phyloP scores from a whole-genome alignment of 345 rosid genomes.

The Heritiera littoralis region DNA sequence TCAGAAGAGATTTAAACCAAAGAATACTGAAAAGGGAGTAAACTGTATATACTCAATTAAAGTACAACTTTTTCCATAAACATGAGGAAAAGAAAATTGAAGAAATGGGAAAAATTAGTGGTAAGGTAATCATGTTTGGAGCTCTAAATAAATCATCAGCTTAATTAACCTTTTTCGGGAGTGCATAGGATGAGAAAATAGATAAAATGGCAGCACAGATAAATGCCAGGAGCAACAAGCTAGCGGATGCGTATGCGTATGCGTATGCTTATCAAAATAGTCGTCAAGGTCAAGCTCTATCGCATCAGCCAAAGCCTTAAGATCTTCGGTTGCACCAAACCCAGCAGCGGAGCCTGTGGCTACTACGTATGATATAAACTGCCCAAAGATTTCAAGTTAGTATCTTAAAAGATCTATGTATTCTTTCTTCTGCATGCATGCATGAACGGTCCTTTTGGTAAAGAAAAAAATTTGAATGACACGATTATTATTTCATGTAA shows the following conservation, averaged over 20 bases:
- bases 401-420: background rate
- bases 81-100: no score
- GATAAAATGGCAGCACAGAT: slow-evolving; percentile 51
- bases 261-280: slow-evolving; percentile 38
- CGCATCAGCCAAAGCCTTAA: slow-evolving; percentile 28
- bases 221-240: slow-evolving; percentile 54
- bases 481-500: no score
- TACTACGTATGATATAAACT: slow-evolving; percentile 46
- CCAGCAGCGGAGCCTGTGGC: slow-evolving; percentile 62
- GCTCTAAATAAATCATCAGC: no score
- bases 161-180: slow-evolving; percentile 31
- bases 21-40: no score
- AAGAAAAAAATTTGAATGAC: no score
- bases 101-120: no score
- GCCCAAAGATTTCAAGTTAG: background rate
- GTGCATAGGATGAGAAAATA: slow-evolving; percentile 49
- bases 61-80: no score
- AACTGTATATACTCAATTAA: no score
- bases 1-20: no score
- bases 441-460: no score
- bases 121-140: no score
- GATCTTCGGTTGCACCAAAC: slow-evolving; percentile 50
- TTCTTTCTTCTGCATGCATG: no score
- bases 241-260: slow-evolving; percentile 46
- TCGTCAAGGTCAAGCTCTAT: slow-evolving; percentile 26